phyloP scores from a whole-genome alignment of 208 protist species.

The Entamoeba moshkovskii region DNA sequence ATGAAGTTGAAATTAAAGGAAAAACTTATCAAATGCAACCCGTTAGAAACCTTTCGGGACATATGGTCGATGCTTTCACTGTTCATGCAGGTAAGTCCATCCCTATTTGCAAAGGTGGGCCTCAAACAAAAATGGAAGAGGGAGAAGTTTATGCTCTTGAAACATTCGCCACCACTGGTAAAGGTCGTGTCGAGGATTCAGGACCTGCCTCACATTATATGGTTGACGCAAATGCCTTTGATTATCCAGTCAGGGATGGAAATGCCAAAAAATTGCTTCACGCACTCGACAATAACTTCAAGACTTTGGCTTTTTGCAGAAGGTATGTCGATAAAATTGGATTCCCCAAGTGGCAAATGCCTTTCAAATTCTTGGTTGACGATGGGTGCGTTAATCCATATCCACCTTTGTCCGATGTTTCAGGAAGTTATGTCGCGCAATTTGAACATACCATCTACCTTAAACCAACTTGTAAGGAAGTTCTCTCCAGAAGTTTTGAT shows the following conservation, averaged over 20 bases:
- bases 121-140: slow-evolving; percentile 42
- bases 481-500: slow-evolving; percentile 30
- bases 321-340: slow-evolving; percentile 6
- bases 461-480: slow-evolving; percentile 28
- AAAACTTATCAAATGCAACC: slow-evolving; percentile 64
- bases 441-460: slow-evolving; percentile 40
- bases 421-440: slow-evolving; percentile 21
- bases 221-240: slow-evolving; percentile 1
- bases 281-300: slow-evolving; percentile 9
- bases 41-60: slow-evolving; percentile 91
- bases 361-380: slow-evolving; percentile 9
- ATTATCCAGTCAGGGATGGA: not conserved
- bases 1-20: slow-evolving; percentile 43
- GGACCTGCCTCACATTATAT: slow-evolving; percentile 31
- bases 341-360: not conserved
- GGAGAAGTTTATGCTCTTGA: slow-evolving; percentile 97
- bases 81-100: slow-evolving; percentile 95
- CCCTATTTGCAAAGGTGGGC: slow-evolving; percentile 76
- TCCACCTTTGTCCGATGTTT: slow-evolving; percentile 29
- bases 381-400: slow-evolving; percentile 23
- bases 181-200: slow-evolving; percentile 33
- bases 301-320: slow-evolving; percentile 24
- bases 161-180: slow-evolving; percentile 94
- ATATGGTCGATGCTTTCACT: slow-evolving; percentile 53
- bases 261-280: not conserved